Conservation (phyloP, 129 eudicot genomes). For the Tagetes erecta region DNA sequence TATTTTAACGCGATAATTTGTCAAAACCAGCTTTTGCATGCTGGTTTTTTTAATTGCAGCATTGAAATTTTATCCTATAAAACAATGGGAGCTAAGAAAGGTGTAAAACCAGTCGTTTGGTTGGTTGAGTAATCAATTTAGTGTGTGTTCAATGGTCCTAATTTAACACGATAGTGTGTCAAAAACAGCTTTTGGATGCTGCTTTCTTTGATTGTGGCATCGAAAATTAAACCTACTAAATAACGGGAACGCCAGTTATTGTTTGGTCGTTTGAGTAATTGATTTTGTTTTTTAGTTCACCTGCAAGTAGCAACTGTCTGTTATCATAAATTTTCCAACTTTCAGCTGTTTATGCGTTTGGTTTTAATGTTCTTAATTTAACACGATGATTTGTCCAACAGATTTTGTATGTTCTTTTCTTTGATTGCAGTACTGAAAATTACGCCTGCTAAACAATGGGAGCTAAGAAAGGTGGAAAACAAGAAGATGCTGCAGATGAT, state of each 20-base stretch:
- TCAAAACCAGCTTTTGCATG: too few relatives aligned
- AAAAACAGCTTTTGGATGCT: too few relatives aligned
- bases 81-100: too few relatives aligned
- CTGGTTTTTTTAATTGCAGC: too few relatives aligned
- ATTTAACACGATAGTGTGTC: too few relatives aligned
- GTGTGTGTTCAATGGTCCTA: too few relatives aligned
- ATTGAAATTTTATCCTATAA: too few relatives aligned
- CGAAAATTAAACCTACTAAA: too few relatives aligned
- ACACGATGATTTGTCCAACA: background rate
- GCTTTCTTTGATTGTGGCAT: too few relatives aligned
- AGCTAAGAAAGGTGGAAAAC: constrained; percentile 63
- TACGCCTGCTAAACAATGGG: constrained; percentile 42
- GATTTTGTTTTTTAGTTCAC: background rate
- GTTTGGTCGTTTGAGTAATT: background rate
- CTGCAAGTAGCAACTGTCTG: background rate
- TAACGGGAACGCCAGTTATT: background rate
- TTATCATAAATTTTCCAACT: background rate
- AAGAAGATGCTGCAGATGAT: constrained; percentile 68
- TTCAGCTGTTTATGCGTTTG: background rate
- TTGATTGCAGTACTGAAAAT: constrained; percentile 22
- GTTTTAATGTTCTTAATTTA: background rate
- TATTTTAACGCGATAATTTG: too few relatives aligned
- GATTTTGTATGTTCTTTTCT: constrained; percentile 17
- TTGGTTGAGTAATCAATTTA: too few relatives aligned
- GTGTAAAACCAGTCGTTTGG: too few relatives aligned